A percentile compares a stretch with the other conserved stretches of the same genome.
Conservation (phyloP, 345 rosid genomes). For the Syzygium oleosum region DNA sequence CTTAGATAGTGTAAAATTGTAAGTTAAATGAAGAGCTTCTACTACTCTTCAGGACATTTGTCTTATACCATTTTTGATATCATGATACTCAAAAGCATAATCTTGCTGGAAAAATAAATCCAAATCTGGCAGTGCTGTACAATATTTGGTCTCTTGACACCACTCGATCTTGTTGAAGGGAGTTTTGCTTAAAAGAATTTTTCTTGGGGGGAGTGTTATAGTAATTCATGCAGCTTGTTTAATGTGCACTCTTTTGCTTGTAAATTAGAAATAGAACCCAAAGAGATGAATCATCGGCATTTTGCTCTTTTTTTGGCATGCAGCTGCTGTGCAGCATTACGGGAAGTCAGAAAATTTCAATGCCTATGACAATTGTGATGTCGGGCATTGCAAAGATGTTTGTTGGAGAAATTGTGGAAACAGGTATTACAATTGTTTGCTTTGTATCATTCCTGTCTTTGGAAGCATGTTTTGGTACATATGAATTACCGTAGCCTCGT, state of each 20-base stretch:
- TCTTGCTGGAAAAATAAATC: background rate
- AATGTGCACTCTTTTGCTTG: background rate
- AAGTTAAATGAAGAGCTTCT: background rate
- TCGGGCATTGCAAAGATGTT: conserved; percentile 98
- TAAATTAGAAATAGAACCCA: background rate
- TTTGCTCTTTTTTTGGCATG: conserved; percentile 11
- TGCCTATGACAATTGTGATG: conserved; percentile 78
- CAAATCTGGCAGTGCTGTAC: background rate
- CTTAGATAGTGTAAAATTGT: background rate
- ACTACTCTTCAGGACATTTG: background rate
- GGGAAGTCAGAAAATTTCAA: conserved; percentile 70
- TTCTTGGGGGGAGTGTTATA: background rate
- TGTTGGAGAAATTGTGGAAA: conserved; percentile 98
- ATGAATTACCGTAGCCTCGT: background rate
- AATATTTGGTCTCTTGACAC: background rate
- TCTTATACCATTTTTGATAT: background rate
- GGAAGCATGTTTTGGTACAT: background rate
- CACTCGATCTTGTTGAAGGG: background rate
- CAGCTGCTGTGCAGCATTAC: conserved; percentile 73
- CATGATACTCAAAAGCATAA: background rate
- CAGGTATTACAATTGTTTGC: conserved; percentile 31
- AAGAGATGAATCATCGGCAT: background rate
- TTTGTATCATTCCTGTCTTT: background rate
- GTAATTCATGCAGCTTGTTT: background rate
- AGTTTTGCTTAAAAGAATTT: background rate